phyloP scores from a whole-genome alignment of 2,329 filamentous ascomycete species.

The Pseudodiploospora longispora region DNA sequence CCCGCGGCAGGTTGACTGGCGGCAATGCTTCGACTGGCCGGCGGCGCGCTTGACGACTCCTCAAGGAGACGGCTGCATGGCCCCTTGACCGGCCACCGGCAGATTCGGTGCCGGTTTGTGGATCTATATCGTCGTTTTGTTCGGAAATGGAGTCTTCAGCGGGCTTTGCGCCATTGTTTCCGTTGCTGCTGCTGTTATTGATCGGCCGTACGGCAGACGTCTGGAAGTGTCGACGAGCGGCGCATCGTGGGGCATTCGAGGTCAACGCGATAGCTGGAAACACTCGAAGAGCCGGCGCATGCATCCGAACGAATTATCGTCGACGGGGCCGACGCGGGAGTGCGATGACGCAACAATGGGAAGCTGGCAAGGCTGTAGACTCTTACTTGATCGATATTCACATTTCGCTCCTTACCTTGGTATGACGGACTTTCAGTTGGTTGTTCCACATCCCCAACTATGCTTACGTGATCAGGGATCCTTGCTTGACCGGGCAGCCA shows the following conservation, averaged over 20 bases:
- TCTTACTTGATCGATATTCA: too few relatives aligned
- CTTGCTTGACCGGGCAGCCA: too few relatives aligned
- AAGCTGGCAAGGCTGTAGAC: not conserved
- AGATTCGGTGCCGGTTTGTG: slow-evolving; percentile 19
- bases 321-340: slow-evolving; percentile 10
- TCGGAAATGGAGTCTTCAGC: slow-evolving; percentile 16
- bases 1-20: slow-evolving; percentile 46
- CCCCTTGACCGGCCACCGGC: slow-evolving; percentile 19
- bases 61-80: slow-evolving; percentile 17
- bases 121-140: slow-evolving; percentile 20
- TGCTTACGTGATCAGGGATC: too few relatives aligned
- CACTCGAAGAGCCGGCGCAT: slow-evolving; percentile 21
- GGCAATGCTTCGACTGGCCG: slow-evolving; percentile 35
- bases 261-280: slow-evolving; percentile 17
- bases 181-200: slow-evolving; percentile 1
- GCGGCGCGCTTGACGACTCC: slow-evolving; percentile 24
- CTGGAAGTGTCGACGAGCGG: not conserved
- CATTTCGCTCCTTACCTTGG: too few relatives aligned
- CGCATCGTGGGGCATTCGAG: slow-evolving; percentile 15
- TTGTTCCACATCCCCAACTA: too few relatives aligned
- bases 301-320: slow-evolving; percentile 21
- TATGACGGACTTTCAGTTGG: too few relatives aligned
- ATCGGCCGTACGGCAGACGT: slow-evolving; percentile 1
- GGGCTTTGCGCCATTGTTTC: slow-evolving; percentile 18
- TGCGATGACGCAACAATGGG: not conserved